Evolutionary conservation across 1,139 yeast genomes (phyloP).

Genomic region (Geotrichum fermentans): DNA sequence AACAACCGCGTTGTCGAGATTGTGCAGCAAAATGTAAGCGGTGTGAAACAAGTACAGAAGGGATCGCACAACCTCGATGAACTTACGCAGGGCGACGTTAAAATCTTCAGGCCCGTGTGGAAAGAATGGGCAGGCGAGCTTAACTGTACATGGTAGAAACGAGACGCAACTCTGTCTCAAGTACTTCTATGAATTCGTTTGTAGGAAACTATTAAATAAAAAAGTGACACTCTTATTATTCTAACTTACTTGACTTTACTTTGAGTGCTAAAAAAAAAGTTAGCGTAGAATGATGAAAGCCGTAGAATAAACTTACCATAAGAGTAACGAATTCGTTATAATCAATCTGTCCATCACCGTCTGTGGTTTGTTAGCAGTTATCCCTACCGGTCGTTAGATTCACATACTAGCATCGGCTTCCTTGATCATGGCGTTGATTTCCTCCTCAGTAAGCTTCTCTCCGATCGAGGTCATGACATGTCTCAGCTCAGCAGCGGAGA

Average conservation of each 20-base stretch:
- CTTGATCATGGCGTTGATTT: constrained; percentile 92
- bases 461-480: constrained; percentile 96
- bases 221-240: background rate
- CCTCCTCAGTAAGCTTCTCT: constrained; percentile 90
- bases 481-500: constrained; percentile 91
- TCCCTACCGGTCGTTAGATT: background rate
- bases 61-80: constrained; percentile 46
- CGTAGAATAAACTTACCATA: constrained; percentile 21
- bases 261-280: constrained; percentile 14
- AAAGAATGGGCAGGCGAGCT: constrained; percentile 50
- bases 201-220: too few species aligned
- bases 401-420: constrained; percentile 64
- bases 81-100: constrained; percentile 47
- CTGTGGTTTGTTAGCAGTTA: constrained; percentile 37
- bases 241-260: constrained; percentile 9
- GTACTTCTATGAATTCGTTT: background rate
- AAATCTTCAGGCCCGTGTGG: constrained; percentile 54
- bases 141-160: constrained; percentile 29
- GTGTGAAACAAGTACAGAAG: constrained; percentile 45
- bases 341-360: constrained; percentile 93
- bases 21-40: constrained; percentile 60
- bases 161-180: background rate
- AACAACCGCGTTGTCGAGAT: constrained; percentile 40
- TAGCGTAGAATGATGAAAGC: too few species aligned
- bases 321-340: constrained; percentile 85